Base-by-base conservation (phyloP, 179 eudicot genomes). In the Beta lomatogona region DNA sequence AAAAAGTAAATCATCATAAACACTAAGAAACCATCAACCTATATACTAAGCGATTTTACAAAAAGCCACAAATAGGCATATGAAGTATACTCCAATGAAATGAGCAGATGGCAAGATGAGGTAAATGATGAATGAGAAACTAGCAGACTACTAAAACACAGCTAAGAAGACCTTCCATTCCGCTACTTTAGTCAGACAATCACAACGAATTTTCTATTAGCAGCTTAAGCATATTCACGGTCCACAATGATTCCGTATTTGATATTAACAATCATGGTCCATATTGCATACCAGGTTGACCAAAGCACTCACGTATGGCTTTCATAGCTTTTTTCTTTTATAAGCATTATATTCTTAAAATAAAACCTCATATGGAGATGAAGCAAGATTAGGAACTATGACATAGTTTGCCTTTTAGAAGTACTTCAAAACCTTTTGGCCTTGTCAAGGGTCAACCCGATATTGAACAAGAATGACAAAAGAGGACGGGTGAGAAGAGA, bases 251-350 rank as follows among this genome's bases (percentile, higher is more conserved):
- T 41, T 78, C 54, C 8, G 36, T 9, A 45, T 68, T 67, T 64
- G 60, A 77, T 59, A 75, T 36, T 18, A 41, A 55, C 52, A 28
- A 75, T n/a, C 73, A 67, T 55, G 45, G 44, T 74, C 48, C 25
- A 73, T 55, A 54, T 2, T 55, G 64, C n/a, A 73, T 10, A 14
- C 18, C 9, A 50, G 19, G 59, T 73, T 28, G 18, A 73, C 8
- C 25, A 8, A 55, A 57, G 46, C 66, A 74, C 12, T 25, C 36
- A 22, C 16, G 64, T 16, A 25, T 54, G 14, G 22, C 31, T 18
- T 57, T 46, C 21, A n/a, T 9, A 36, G 48, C 52, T 48, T 48
- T 48, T 48, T 36, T 31, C 41, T 25, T 10, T 61, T 59, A 18
- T 59, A 10, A 59, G n/a, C 5, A 15, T 19, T 0, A 59, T 19